These are phyloP conservation scores for Porcisia deanei DNA, from an alignment of 208 protist species.

Conservation along the genomic window DNA sequence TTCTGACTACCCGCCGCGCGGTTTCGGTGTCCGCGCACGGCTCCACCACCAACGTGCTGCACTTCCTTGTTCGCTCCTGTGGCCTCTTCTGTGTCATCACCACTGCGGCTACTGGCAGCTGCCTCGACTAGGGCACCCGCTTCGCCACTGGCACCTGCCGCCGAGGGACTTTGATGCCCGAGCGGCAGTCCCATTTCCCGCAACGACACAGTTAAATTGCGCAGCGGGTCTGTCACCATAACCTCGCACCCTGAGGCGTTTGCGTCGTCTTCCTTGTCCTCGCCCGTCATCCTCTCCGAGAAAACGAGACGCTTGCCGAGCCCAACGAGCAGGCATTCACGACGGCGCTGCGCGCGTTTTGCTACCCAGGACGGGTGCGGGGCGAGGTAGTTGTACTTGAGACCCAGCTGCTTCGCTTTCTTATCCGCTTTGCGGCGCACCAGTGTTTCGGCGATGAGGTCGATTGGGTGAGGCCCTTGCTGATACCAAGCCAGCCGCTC, in stretches of 20 bases:
- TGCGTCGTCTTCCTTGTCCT: slow-evolving; percentile 36
- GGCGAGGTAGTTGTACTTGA: slow-evolving; percentile 85
- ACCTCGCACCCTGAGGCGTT: slow-evolving; percentile 9
- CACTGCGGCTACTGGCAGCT: slow-evolving; percentile 3
- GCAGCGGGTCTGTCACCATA: slow-evolving; percentile 58
- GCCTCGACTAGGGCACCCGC: neutral
- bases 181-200: slow-evolving; percentile 36
- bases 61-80: neutral
- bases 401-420: slow-evolving; percentile 71
- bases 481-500: slow-evolving; percentile 86
- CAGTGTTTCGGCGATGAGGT: slow-evolving; percentile 85
- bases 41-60: neutral
- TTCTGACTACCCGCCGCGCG: neutral
- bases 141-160: neutral
- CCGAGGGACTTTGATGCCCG: neutral
- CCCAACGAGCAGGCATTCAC: slow-evolving; percentile 65
- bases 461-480: slow-evolving; percentile 85
- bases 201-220: slow-evolving; percentile 36
- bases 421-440: slow-evolving; percentile 81
- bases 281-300: slow-evolving; percentile 26
- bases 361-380: slow-evolving; percentile 90
- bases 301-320: slow-evolving; percentile 79
- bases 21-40: neutral
- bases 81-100: neutral
- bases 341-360: slow-evolving; percentile 58